Conservation (phyloP, 495 filamentous ascomycete genomes). For the Cudoniella acicularis region DNA sequence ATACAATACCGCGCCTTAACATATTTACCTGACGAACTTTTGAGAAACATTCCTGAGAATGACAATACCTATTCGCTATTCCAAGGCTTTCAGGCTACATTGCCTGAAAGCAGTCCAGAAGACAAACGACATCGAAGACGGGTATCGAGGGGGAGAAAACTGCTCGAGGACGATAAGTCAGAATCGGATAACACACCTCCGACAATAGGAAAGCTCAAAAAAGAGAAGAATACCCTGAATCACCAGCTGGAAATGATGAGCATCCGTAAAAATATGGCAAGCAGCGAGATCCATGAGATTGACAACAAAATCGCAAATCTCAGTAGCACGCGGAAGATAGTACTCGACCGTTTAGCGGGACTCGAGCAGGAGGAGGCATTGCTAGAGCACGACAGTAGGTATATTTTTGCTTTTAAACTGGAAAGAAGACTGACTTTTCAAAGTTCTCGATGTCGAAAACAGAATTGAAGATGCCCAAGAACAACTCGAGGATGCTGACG, state of each 20-base stretch:
- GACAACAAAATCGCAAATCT: conserved; percentile 95
- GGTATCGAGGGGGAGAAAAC: conserved; percentile 65
- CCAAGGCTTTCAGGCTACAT: conserved; percentile 89
- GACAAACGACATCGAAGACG: conserved; percentile 67
- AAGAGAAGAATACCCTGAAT: conserved; percentile 69
- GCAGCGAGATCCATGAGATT: conserved; percentile 91
- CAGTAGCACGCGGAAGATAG: conserved; percentile 88
- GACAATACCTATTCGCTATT: conserved; percentile 88
- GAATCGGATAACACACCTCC: conserved; percentile 40
- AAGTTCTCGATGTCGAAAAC: conserved; percentile 79
- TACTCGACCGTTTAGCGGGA: conserved; percentile 82
- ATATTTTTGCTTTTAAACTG: not conserved
- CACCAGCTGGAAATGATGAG: conserved; percentile 87
- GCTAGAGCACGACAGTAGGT: conserved; percentile 79
- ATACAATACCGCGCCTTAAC: conserved; percentile 92
- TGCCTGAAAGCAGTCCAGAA: conserved; percentile 69
- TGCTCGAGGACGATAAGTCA: conserved; percentile 58
- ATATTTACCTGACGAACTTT: conserved; percentile 85
- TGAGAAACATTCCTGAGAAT: conserved; percentile 80
- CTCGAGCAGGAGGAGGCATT: conserved; percentile 91
- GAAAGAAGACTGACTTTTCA: conserved; percentile 14
- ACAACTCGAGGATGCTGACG: conserved; percentile 64
- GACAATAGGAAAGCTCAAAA: conserved; percentile 64
- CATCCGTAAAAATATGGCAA: conserved; percentile 96
- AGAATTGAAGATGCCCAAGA: conserved; percentile 83